A percentile compares a stretch with the other conserved stretches of the same genome.
These are phyloP conservation scores for Rhizoclosmatium globosum DNA, from an alignment of 192 early-diverging fungal genomes.

Conservation along the genomic window DNA sequence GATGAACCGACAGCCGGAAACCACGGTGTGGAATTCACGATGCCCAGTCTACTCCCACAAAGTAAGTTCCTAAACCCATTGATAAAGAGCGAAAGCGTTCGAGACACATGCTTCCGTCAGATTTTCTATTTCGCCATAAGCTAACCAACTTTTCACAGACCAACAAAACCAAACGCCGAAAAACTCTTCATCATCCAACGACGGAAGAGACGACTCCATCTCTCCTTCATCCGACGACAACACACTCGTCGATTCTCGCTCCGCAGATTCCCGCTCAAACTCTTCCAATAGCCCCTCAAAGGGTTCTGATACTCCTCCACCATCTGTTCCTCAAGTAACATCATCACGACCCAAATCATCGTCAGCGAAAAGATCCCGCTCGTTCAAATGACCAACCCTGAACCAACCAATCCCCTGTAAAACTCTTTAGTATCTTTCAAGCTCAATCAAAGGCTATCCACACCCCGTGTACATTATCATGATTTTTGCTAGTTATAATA, in stretches of 20 bases:
- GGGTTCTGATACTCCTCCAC: too few relatives aligned
- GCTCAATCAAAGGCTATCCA: too few relatives aligned
- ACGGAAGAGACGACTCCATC: too few relatives aligned
- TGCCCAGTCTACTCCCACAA: background rate
- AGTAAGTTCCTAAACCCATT: background rate
- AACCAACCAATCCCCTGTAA: too few relatives aligned
- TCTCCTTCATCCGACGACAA: background rate
- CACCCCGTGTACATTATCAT: too few relatives aligned
- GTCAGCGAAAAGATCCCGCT: too few relatives aligned
- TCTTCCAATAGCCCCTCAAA: background rate
- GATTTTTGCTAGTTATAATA: too few relatives aligned
- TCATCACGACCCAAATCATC: too few relatives aligned
- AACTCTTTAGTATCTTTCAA: too few relatives aligned
- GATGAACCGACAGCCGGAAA: background rate
- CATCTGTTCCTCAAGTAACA: too few relatives aligned
- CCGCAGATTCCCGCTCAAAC: background rate
- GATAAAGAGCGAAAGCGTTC: background rate
- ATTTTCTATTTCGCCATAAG: background rate
- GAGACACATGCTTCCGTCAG: background rate
- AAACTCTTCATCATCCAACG: too few relatives aligned
- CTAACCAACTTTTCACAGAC: background rate
- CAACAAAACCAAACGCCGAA: background rate
- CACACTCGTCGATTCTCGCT: background rate
- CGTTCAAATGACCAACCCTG: too few relatives aligned
- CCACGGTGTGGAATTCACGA: background rate